These are phyloP conservation scores for Fagopyrum tataricum DNA, from an alignment of 148 eudicot genomes.

Conservation along the genomic window DNA sequence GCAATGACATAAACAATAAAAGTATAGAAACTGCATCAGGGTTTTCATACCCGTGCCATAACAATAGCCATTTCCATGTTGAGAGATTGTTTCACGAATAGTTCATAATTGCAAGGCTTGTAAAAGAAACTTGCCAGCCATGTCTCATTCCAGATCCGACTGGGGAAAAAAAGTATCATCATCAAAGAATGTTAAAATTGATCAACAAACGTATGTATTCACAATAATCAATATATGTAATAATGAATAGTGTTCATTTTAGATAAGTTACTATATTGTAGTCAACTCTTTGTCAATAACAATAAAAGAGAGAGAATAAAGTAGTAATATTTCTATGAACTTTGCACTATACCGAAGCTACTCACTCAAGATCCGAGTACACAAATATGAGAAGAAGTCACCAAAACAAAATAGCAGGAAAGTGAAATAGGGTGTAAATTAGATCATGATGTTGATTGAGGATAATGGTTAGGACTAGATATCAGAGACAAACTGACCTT, in stretches of 20 bases:
- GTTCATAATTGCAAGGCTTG: constrained; percentile 93
- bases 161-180: constrained; percentile 15
- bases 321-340: neutral
- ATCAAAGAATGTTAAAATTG: neutral
- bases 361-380: neutral
- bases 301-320: neutral
- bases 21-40: neutral
- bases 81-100: constrained; percentile 87
- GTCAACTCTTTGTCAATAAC: neutral
- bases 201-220: neutral
- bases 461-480: neutral
- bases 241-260: neutral
- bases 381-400: neutral
- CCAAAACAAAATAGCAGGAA: constrained; percentile 2
- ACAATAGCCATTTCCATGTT: constrained; percentile 97
- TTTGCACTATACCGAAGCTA: neutral
- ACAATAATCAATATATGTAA: neutral
- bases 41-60: constrained; percentile 73
- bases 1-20: neutral
- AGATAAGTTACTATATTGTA: neutral
- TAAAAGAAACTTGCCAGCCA: constrained; percentile 94
- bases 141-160: constrained; percentile 96
- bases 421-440: neutral
- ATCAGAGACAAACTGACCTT: constrained; percentile 34
- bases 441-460: neutral